These are phyloP conservation scores for Geotrichum klebahnii DNA, from an alignment of 1,139 yeast genomes.

Conservation along the genomic window DNA sequence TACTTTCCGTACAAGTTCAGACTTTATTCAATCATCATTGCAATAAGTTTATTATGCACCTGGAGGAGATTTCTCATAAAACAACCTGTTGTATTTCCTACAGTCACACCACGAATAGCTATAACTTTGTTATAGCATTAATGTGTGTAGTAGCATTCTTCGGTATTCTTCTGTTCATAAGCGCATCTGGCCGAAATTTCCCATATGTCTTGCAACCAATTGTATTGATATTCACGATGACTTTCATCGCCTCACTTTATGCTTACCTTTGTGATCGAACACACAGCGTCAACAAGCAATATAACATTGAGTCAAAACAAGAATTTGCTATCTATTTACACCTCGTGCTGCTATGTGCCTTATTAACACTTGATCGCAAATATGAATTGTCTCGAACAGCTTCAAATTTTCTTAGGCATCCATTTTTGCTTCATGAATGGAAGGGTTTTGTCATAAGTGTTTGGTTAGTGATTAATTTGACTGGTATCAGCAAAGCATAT, in stretches of 20 bases:
- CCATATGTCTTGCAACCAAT: not conserved
- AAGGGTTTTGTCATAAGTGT: slow-evolving; percentile 5
- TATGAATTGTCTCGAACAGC: not conserved
- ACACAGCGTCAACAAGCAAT: not conserved
- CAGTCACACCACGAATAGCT: not conserved
- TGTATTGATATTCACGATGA: not conserved
- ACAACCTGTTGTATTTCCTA: slow-evolving; percentile 8
- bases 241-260: not conserved
- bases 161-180: not conserved
- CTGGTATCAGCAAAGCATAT: slow-evolving; percentile 2
- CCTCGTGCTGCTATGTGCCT: not conserved
- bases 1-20: slow-evolving; percentile 1
- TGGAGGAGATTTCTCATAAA: not conserved
- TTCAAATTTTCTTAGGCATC: not conserved
- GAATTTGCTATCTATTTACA: not conserved
- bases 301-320: not conserved
- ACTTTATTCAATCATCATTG: slow-evolving; percentile 11
- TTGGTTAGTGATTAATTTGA: slow-evolving; percentile 1
- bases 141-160: not conserved
- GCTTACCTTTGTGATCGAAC: slow-evolving; percentile 2
- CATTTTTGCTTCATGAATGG: not conserved
- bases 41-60: slow-evolving; percentile 3
- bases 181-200: too few species aligned
- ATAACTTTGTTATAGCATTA: not conserved
- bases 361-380: not conserved